Evolutionary conservation across 257 asterid species (phyloP), one percentile per base, ranked within the genome.

Genomic region (Solanum medicagineum): DNA sequence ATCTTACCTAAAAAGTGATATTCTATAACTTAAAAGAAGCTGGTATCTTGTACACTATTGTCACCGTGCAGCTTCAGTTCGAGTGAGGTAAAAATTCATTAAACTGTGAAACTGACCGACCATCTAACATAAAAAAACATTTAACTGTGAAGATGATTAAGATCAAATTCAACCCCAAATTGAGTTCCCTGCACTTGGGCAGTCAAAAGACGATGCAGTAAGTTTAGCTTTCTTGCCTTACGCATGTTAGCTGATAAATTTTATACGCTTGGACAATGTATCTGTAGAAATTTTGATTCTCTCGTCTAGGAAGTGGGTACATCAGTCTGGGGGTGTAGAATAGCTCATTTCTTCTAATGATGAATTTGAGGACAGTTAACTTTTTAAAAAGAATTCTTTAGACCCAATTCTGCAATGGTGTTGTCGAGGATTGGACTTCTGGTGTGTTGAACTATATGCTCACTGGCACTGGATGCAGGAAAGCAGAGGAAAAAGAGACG

Each of bases 401-500:
- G 66, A 32, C 11, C 0, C 51, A 8, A 10, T 53, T 53, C 66
- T 79, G 66, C 66, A 53, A 16, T 26, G 49, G 29, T 51, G 66
- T 17, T 53, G 17, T 26, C 36, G 83, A 79, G 49, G 11, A 17
- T 79, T 79, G 29, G 26, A 32, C 26, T 83, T 24, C 51, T 24
- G 13, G 45, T 83, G 44, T 84, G 65, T 44, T 83, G 62, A 79
- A 54, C 20, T 66, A 24, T 75, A 77, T 24, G 24, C 24, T 65
- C 66, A 85, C 51, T 83, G 88, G 87, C 62, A 73, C 68, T 83
- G 81, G 60, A 40, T 89, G 94, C 94, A 92, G 97, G 85, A 84
- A 89, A 91, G 83, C 86, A 15, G 85, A 88, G 84, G 84, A 94
- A 87, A 70, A 92, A 85, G 87, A 92, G 87, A 89, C 88, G 91